phyloP scores from a whole-genome alignment of 2,329 filamentous ascomycete species.

The Penicillium griseofulvum region DNA sequence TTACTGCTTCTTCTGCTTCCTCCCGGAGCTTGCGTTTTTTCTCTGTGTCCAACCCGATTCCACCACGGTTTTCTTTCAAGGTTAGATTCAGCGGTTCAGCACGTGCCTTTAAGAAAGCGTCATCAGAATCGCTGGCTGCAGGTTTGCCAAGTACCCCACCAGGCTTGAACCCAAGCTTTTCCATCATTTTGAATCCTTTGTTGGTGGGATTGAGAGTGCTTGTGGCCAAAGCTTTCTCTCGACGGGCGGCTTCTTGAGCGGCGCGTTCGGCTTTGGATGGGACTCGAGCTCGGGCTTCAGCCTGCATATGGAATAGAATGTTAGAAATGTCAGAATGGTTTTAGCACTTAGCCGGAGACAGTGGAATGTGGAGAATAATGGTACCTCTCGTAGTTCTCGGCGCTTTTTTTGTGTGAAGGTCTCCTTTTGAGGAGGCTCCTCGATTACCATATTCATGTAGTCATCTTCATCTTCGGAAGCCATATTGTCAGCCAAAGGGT shows the following conservation, averaged over 20 bases:
- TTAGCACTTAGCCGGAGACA: constrained; percentile 54
- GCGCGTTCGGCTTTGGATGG: constrained; percentile 79
- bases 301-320: constrained; percentile 42
- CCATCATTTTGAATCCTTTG: constrained; percentile 96
- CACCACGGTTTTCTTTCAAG: constrained; percentile 75
- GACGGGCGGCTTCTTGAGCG: constrained; percentile 67
- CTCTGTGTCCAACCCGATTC: constrained; percentile 80
- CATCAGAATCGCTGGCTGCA: constrained; percentile 24
- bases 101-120: constrained; percentile 37
- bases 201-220: constrained; percentile 70
- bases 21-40: constrained; percentile 74
- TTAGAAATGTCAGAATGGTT: constrained; percentile 10
- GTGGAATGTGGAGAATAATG: constrained; percentile 3
- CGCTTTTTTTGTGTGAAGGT: constrained; percentile 61
- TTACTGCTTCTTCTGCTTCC: constrained; percentile 56
- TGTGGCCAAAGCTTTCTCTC: constrained; percentile 73
- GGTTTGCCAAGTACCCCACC: constrained; percentile 71
- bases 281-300: constrained; percentile 63
- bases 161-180: constrained; percentile 83
- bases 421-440: constrained; percentile 61
- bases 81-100: constrained; percentile 73
- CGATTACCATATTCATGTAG: constrained; percentile 95
- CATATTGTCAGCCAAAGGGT: background rate
- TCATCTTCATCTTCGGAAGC: constrained; percentile 68
- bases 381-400: constrained; percentile 53